phyloP scores from a whole-genome alignment of 108 stramenopile species.

The Pseudonitzschia multistriata region DNA sequence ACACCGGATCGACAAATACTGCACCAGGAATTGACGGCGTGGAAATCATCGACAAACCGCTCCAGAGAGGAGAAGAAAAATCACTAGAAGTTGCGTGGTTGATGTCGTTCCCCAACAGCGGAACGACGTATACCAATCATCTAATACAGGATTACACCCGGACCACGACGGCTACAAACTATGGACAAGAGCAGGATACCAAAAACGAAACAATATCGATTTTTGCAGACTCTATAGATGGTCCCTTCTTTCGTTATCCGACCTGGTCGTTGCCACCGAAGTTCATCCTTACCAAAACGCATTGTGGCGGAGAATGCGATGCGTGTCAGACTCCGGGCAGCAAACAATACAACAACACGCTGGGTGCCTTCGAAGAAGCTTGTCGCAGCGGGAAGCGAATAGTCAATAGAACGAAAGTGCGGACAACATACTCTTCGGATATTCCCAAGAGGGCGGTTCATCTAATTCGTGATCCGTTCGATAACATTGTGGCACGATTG shows the following conservation, averaged over 20 bases:
- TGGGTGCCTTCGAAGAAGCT: slow-evolving; percentile 34
- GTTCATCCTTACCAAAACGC: slow-evolving; percentile 72
- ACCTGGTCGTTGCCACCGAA: slow-evolving; percentile 24
- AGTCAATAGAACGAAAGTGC: slow-evolving; percentile 15
- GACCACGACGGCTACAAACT: slow-evolving; percentile 61
- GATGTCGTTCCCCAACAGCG: slow-evolving; percentile 71
- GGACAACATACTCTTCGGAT: slow-evolving; percentile 15
- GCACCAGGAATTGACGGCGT: background rate
- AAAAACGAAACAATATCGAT: slow-evolving; percentile 33
- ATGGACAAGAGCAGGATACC: slow-evolving; percentile 49
- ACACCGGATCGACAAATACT: background rate
- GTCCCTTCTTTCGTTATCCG: slow-evolving; percentile 45
- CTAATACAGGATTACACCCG: slow-evolving; percentile 53
- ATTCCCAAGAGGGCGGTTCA: slow-evolving; percentile 42
- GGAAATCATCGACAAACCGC: background rate
- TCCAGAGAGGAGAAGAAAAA: background rate
- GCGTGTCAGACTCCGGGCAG: background rate
- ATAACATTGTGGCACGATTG: slow-evolving; percentile 69
- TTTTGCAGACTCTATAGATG: slow-evolving; percentile 27
- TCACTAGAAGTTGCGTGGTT: slow-evolving; percentile 39
- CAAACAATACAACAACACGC: slow-evolving; percentile 46
- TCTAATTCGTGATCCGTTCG: slow-evolving; percentile 71
- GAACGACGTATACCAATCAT: slow-evolving; percentile 69
- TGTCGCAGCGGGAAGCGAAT: slow-evolving; percentile 27
- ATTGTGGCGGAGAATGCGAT: slow-evolving; percentile 49